phyloP scores from a whole-genome alignment of 345 rosid species.

The Bruguiera gymnorhiza region DNA sequence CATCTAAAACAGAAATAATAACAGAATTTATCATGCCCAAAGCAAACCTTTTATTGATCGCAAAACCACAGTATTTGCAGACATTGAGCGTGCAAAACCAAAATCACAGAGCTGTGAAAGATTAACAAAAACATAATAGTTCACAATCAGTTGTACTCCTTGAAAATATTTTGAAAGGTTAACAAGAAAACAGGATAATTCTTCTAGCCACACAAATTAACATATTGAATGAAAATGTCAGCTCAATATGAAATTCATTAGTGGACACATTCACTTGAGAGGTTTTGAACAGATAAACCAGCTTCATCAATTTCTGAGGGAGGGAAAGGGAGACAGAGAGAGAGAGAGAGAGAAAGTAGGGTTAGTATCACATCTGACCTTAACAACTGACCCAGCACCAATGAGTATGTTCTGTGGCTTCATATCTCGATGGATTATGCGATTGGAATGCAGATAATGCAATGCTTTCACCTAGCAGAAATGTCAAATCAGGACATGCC shows the following conservation, averaged over 20 bases:
- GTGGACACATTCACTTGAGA: not conserved
- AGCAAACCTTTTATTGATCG: constrained; percentile 85
- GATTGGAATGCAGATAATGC: constrained; percentile 94
- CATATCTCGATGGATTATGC: constrained; percentile 98
- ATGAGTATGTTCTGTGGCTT: constrained; percentile 99
- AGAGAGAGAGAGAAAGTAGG: not conserved
- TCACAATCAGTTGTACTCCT: not conserved
- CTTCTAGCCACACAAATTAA: too few species aligned
- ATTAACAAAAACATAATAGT: constrained; percentile 10
- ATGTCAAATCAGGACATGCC: not conserved
- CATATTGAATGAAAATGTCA: too few species aligned
- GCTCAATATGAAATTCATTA: not conserved
- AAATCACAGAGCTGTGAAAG: constrained; percentile 86
- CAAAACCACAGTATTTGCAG: constrained; percentile 90
- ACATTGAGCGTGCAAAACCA: constrained; percentile 99
- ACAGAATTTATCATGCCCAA: not conserved
- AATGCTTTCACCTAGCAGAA: constrained; percentile 70
- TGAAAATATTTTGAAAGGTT: not conserved
- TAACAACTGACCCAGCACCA: constrained; percentile 87
- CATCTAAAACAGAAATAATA: not conserved
- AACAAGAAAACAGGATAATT: too few species aligned
- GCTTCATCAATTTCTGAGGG: not conserved
- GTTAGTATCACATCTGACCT: constrained; percentile 41
- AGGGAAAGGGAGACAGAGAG: too few species aligned
- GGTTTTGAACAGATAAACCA: not conserved